Evolutionary conservation across 2,329 filamentous ascomycete species (phyloP).

Genomic region (Bipolaris victoriae): DNA sequence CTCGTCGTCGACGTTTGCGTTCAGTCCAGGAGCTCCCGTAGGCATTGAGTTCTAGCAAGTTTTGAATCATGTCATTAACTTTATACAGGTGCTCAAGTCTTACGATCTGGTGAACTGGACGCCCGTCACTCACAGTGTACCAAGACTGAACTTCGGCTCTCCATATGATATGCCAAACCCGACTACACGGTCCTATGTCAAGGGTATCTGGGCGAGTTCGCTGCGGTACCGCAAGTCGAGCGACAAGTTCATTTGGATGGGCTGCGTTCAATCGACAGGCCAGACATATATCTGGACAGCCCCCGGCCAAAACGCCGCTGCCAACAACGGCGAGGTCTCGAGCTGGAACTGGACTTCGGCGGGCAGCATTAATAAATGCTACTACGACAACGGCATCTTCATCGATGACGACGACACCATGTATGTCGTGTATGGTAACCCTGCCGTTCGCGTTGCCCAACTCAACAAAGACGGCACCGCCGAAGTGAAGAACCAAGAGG

Average conservation of each 20-base stretch:
- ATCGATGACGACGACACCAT: conserved; percentile 65
- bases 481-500: conserved; percentile 53
- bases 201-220: conserved; percentile 63
- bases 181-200: conserved; percentile 54
- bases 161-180: conserved; percentile 57
- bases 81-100: conserved; percentile 55
- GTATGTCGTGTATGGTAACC: conserved; percentile 63
- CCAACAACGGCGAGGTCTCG: conserved; percentile 39
- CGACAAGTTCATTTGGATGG: conserved; percentile 63
- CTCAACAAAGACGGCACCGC: conserved; percentile 57
- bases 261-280: conserved; percentile 57
- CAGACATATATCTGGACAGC: conserved; percentile 63
- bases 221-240: conserved; percentile 60
- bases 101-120: conserved; percentile 62
- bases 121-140: conserved; percentile 49
- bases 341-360: conserved; percentile 51
- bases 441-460: conserved; percentile 58
- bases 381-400: conserved; percentile 65
- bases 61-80: no score
- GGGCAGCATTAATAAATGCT: conserved; percentile 54
- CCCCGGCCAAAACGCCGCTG: conserved; percentile 47
- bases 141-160: conserved; percentile 47
- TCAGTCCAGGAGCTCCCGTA: conserved; percentile 61
- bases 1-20: conserved; percentile 63
- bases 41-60: no score